phyloP scores from a whole-genome alignment of 495 filamentous ascomycete genomes.

The Neurospora discreta region DNA sequence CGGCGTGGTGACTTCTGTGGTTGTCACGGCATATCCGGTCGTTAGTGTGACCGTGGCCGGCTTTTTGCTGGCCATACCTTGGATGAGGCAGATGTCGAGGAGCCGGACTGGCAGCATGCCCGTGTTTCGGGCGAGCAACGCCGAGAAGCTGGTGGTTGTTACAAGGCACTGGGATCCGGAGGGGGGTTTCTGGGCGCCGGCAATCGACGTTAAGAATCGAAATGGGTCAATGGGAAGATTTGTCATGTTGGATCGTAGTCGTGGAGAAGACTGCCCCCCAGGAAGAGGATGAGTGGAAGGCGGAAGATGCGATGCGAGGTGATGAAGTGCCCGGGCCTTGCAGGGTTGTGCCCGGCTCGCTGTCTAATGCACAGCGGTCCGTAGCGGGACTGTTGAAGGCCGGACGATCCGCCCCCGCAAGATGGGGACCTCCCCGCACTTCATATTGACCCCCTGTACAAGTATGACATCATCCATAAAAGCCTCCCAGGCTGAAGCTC shows the following conservation, averaged over 20 bases:
- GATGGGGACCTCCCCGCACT: neutral
- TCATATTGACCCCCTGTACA: neutral
- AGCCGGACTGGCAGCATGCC: constrained; percentile 48
- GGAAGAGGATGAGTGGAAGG: neutral
- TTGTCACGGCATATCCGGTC: constrained; percentile 32
- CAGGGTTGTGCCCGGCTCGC: too few relatives aligned
- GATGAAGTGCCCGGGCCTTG: neutral
- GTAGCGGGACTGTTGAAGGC: neutral
- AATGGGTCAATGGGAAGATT: constrained; percentile 19
- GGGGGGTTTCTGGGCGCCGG: constrained; percentile 42
- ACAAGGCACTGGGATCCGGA: constrained; percentile 43
- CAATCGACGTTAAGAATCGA: constrained; percentile 22
- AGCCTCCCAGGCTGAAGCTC: neutral
- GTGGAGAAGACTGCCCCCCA: neutral
- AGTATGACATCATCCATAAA: too few relatives aligned
- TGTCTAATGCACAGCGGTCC: neutral
- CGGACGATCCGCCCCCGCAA: neutral
- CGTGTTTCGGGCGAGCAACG: constrained; percentile 46
- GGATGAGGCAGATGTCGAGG: constrained; percentile 42
- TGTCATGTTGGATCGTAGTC: constrained; percentile 1
- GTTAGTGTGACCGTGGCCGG: constrained; percentile 21
- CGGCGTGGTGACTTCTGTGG: constrained; percentile 41
- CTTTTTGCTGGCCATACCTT: too few relatives aligned
- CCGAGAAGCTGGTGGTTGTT: constrained; percentile 34
- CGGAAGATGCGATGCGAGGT: neutral